Evolutionary conservation across 192 early-diverging fungal species (phyloP), one percentile per base, ranked within the genome.

Genomic region (Allomyces javanicus): DNA sequence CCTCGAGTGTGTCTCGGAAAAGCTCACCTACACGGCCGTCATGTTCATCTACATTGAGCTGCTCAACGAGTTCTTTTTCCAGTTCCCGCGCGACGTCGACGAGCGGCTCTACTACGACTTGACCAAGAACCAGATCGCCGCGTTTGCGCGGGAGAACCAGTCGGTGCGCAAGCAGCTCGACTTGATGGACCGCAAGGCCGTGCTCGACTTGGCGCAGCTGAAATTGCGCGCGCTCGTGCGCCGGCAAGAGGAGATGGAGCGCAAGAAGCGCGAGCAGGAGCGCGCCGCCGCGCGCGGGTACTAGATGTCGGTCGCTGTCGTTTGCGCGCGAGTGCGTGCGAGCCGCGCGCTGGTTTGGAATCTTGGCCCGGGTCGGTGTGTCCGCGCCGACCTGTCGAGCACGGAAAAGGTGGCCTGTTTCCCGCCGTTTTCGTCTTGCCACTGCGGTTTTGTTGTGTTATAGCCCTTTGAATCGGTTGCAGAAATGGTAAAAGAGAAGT

Each of bases 1-100:
- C 71, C 74, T 96, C 67, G 86, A 87, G 27, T 88, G 92, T 40
- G 85, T 98, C 25, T 85, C 95, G 1, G 92, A 96, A 65, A 98
- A 98, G 70, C 79, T 98, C 44, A 87, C 95, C 0, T 90, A 92
- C 72, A 92, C 87, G 76, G 88, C 93, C 44, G 93, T 93, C 45
- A 93, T 98, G 89, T 98, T 98, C 72, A 94, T 98, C 69, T 89
- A 92, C 72, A 89, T 94, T 22, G 95, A 98, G 75, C 80, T 98
- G 62, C 76, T 98, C 72, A 94, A 93, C 72, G 95, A 98, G 75
- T 98, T 96, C 77, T 93, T 95, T 72, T 96, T 95, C 85, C 93
- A 96, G 77, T 83, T 96, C 67, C 95, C 95, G 44, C 76, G 95
- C 44, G 91, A 95, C 76, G 84, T 98, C 23, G 95, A 98, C 73